These are phyloP conservation scores for Albifimbria verrucaria DNA, from an alignment of 2,329 filamentous ascomycete genomes.

Conservation along the genomic window DNA sequence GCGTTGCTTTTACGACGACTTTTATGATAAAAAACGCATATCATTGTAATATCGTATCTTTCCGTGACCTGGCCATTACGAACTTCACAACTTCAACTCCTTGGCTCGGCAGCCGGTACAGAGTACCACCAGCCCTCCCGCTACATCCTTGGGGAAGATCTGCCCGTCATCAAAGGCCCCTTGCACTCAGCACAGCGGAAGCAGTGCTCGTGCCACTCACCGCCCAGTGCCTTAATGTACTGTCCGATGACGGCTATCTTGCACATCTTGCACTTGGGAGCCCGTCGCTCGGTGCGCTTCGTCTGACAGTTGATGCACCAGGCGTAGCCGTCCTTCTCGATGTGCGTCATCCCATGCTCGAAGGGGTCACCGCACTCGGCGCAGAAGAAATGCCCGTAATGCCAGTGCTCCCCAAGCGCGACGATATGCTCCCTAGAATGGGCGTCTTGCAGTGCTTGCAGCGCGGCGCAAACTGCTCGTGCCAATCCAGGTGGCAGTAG, in stretches of 20 bases:
- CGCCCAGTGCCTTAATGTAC: constrained; percentile 83
- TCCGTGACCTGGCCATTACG: no score
- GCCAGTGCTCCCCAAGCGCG: constrained; percentile 93
- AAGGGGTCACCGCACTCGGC: constrained; percentile 98
- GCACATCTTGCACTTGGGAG: constrained; percentile 85
- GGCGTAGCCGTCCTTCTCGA: constrained; percentile 96
- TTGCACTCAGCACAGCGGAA: constrained; percentile 72
- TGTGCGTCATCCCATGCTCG: constrained; percentile 63
- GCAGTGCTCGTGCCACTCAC: constrained; percentile 91
- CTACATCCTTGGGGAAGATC: constrained; percentile 57
- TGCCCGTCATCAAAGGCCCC: constrained; percentile 63
- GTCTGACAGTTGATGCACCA: constrained; percentile 96
- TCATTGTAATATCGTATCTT: no score
- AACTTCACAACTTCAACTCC: constrained; percentile 57
- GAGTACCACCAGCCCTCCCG: constrained; percentile 49
- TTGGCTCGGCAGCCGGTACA: constrained; percentile 59
- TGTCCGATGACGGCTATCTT: constrained; percentile 80
- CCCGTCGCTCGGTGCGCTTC: constrained; percentile 81
- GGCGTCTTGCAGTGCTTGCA: constrained; percentile 97
- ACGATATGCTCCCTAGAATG: constrained; percentile 95
- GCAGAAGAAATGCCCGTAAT: constrained; percentile 97
- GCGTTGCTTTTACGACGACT: constrained; percentile 20
- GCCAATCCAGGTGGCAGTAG: constrained; percentile 98
- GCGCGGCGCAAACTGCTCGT: constrained; percentile 86
- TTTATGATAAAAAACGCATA: constrained; percentile 1